phyloP scores from a whole-genome alignment of 768 basidiomycete genomes.

The Sutorius australiensis region DNA sequence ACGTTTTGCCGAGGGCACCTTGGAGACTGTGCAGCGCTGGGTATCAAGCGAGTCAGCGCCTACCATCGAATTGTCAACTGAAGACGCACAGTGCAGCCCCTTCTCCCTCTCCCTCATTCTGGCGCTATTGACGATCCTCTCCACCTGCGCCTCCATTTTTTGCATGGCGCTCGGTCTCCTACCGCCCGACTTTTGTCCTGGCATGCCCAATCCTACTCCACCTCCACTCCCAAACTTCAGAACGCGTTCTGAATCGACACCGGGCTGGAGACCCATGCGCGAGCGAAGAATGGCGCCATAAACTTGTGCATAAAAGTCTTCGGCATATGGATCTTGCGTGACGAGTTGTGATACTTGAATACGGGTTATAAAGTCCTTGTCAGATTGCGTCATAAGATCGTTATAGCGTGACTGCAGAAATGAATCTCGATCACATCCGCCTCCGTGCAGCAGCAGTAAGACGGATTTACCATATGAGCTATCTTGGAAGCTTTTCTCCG shows the following conservation, averaged over 20 bases:
- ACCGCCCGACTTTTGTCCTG: slow-evolving; percentile 48
- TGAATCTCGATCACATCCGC: background rate
- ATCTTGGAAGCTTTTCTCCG: slow-evolving; percentile 82
- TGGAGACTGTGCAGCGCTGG: slow-evolving; percentile 73
- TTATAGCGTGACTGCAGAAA: slow-evolving; percentile 76
- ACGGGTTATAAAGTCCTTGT: slow-evolving; percentile 99
- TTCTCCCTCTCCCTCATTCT: slow-evolving; percentile 85
- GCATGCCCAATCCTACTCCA: slow-evolving; percentile 66
- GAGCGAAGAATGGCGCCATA: slow-evolving; percentile 82
- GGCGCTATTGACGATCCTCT: slow-evolving; percentile 91
- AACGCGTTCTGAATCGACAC: slow-evolving; percentile 66
- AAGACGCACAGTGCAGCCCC: slow-evolving; percentile 51
- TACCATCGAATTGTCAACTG: background rate
- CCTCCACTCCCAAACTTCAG: slow-evolving; percentile 86
- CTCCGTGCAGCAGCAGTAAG: background rate
- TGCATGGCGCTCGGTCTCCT: slow-evolving; percentile 85
- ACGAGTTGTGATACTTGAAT: slow-evolving; percentile 99
- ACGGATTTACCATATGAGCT: slow-evolving; percentile 68
- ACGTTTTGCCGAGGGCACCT: slow-evolving; percentile 93
- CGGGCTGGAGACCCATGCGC: slow-evolving; percentile 62
- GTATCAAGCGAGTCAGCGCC: slow-evolving; percentile 8
- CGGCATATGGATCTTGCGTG: slow-evolving; percentile 94
- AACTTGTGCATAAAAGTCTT: slow-evolving; percentile 98
- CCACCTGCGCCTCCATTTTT: slow-evolving; percentile 92
- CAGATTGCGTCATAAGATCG: slow-evolving; percentile 94